Percentiles rank a stretch among this genome's conserved stretches.
phyloP scores from a whole-genome alignment of 805 yeast species.

The Wickerhamiella occidentalis region DNA sequence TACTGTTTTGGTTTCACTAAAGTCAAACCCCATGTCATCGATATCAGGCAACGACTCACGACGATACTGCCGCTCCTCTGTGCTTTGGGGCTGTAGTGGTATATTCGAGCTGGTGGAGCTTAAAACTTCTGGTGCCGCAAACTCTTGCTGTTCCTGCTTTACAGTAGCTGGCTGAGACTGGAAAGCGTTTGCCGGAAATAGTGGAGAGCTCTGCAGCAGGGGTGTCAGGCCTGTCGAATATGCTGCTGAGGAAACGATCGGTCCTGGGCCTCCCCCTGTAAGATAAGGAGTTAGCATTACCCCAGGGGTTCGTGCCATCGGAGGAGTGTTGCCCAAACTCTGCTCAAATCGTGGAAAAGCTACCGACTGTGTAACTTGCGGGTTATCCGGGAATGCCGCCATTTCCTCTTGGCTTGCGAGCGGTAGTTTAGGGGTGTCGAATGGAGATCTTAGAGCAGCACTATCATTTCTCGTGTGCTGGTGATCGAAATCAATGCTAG shows the following conservation, averaged over 20 bases:
- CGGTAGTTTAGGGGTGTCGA: neutral
- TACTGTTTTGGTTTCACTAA: neutral
- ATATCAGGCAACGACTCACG: neutral
- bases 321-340: neutral
- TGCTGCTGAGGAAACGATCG: neutral
- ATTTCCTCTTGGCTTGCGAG: neutral
- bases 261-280: neutral
- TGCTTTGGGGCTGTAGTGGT: neutral
- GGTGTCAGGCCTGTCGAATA: conserved; percentile 9
- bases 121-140: neutral
- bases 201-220: neutral
- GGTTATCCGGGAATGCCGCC: neutral
- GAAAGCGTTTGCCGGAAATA: neutral
- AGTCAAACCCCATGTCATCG: neutral
- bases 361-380: neutral
- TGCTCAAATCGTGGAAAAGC: neutral
- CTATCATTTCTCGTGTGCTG: conserved; percentile 8
- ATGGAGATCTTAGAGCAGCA: conserved; percentile 2
- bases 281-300: neutral
- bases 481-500: conserved; percentile 1
- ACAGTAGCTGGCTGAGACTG: conserved; percentile 1
- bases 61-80: neutral
- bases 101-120: neutral
- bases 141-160: neutral
- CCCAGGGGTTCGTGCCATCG: neutral